phyloP scores from a whole-genome alignment of 257 asterid species.

The Penstemon barbatus region DNA sequence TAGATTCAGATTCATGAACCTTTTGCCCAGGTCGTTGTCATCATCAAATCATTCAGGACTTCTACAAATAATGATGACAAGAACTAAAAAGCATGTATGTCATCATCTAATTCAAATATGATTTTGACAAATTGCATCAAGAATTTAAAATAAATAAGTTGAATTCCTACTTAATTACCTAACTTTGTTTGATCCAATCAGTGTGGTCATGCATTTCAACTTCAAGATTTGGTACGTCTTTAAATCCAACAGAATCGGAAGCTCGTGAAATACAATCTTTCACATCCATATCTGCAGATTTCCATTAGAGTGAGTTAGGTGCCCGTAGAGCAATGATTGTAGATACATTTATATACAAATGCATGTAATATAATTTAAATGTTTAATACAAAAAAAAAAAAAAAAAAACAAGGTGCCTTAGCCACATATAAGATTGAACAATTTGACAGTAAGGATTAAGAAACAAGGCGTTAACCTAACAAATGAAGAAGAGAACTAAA shows the following conservation, averaged over 20 bases:
- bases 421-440: too few species aligned
- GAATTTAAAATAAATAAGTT: not conserved
- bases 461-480: not conserved
- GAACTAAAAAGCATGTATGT: not conserved
- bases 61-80: not conserved
- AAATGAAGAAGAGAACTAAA: not conserved
- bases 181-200: slow-evolving; percentile 77
- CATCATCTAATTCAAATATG: not conserved
- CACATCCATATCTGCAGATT: slow-evolving; percentile 71
- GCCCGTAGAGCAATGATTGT: not conserved
- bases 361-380: too few species aligned
- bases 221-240: slow-evolving; percentile 56
- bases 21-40: too few species aligned
- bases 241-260: slow-evolving; percentile 78
- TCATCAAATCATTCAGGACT: not conserved
- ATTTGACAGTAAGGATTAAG: not conserved
- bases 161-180: slow-evolving; percentile 39
- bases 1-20: too few species aligned
- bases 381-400: not conserved
- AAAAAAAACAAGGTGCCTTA: too few species aligned
- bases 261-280: slow-evolving; percentile 74
- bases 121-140: not conserved
- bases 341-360: too few species aligned
- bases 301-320: slow-evolving; percentile 14
- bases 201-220: slow-evolving; percentile 65